These are phyloP conservation scores for Mycena venus DNA, from an alignment of 768 basidiomycete species.

Conservation along the genomic window DNA sequence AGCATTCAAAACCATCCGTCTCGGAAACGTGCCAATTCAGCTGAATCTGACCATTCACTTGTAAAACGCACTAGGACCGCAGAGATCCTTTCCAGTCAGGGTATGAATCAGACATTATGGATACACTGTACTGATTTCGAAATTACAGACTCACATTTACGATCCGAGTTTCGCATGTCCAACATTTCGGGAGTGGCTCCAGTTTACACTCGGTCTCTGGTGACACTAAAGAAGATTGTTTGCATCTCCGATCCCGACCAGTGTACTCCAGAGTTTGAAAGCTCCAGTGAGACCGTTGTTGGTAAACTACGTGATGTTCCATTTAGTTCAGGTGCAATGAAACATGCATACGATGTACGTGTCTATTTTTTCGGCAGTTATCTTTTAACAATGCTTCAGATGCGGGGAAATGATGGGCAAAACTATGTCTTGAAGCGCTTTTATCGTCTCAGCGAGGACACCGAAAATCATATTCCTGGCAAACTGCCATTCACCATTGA, in stretches of 20 bases:
- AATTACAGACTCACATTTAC: neutral
- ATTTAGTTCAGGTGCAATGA: conserved; percentile 7
- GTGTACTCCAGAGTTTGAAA: neutral
- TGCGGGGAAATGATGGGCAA: too few relatives aligned
- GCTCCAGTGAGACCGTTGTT: neutral
- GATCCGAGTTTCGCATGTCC: neutral
- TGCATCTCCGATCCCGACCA: neutral
- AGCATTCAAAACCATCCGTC: too few relatives aligned
- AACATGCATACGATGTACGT: conserved; percentile 4
- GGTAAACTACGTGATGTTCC: neutral
- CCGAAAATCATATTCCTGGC: too few relatives aligned
- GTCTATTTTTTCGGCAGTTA: neutral
- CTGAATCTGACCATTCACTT: too few relatives aligned
- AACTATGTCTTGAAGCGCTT: too few relatives aligned
- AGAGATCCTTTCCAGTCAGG: neutral
- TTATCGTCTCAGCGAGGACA: too few relatives aligned
- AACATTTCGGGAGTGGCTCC: neutral
- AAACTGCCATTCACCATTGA: too few relatives aligned
- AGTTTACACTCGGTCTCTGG: neutral
- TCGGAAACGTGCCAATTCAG: too few relatives aligned
- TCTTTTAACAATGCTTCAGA: too few relatives aligned
- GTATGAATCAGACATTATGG: neutral
- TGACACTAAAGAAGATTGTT: neutral
- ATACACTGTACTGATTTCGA: neutral
- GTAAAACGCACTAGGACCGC: too few relatives aligned